Evolutionary conservation across 2,329 filamentous ascomycete genomes (phyloP), one percentile per base, ranked within the genome.

Genomic region (Graphilbum ipis-grandicollis): DNA sequence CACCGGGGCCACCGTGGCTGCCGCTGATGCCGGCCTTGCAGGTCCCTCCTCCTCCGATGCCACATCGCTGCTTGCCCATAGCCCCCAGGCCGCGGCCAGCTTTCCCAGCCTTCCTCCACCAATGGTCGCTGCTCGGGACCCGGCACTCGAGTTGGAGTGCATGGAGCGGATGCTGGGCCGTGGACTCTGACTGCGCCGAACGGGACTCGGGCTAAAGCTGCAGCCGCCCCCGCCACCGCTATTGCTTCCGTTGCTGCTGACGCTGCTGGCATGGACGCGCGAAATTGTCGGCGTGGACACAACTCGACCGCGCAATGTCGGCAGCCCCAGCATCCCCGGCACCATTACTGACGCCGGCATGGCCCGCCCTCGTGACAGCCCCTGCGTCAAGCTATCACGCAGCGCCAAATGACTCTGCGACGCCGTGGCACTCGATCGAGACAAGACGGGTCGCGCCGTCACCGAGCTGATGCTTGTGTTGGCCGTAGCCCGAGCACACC

Each of bases 391-490:
- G 46, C 55, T 71, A 17, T 75, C 68, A n/a, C 74, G 66, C 19
- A 79, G 61, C 19, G 72, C 56, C 5, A 58, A 60, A 39, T 70
- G 69, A 42, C 75, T 68, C 18, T 57, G 53, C 55, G 54, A 68
- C 23, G 50, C 59, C 36, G 48, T 39, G 1, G 43, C 44, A 40
- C 54, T 61, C 34, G n/a, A n/a, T n/a, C 56, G 71, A 7, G 26
- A 28, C 36, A 74, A 48, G n/a, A 66, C 74, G 4, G 73, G 69
- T 21, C 63, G 65, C 1, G 74, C 73, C 0, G 62, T 68, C 5
- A 77, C 60, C n/a, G 66, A 65, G 29, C 68, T 70, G 31, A 75
- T 57, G 19, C 72, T 59, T 3, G 68, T 69, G 26, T 68, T 70
- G 29, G 66, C 67, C 2, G 62, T 59, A 3, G 63, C 61, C 39